Base-by-base conservation (phyloP, 179 eudicot species). In the Patellifolia procumbens region DNA sequence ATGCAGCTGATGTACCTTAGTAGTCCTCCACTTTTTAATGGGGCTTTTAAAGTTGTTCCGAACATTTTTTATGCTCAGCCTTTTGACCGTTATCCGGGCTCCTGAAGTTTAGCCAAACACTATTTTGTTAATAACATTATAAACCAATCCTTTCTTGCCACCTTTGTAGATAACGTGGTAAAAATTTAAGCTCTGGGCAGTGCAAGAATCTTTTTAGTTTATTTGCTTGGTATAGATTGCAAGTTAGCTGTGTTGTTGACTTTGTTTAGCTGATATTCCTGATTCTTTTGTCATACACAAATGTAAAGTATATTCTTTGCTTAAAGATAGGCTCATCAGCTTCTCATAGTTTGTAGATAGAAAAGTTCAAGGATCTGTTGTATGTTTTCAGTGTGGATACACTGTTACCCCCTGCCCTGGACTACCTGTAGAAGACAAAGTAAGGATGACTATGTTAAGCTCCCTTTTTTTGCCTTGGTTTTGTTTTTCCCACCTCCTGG, bases 211-310 rank as follows among this genome's bases (percentile, higher is more conserved):
- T 4, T 42, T 24, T 9, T 67, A 45, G 11, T 5, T 37, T 43
- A 8, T 43, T 43, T 8, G 20, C 13, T 67, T 43, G 52, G 51
- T 39, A 26, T 11, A 42, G 20, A 43, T 45, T 4, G 52, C 5
- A 24, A 43, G 31, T 5, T 67, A 67, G 71, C 34, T 67, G 24
- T 66, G 7, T 16, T 68, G 39, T 68, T 46, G 58, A 68, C 39
- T 46, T 49, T n/a, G 17, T 69, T 29, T 48, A 31, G 56, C 24
- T 45, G 37, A n/a, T 29, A 22, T 9, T 16, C 26, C 24, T 13
- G 28, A 42, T 9, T 22, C 9, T 46, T 39, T 17, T 6, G 19
- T 37, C 53, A 58, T 39, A 5, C 12, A 55, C 1, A 22, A 31
- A 55, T n/a, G 4, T 7, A 7, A 64, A 62, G 39, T 8, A 45